Evolutionary conservation across 75 land plant genomes (phyloP).

Genomic region (Cryptomeria japonica): DNA sequence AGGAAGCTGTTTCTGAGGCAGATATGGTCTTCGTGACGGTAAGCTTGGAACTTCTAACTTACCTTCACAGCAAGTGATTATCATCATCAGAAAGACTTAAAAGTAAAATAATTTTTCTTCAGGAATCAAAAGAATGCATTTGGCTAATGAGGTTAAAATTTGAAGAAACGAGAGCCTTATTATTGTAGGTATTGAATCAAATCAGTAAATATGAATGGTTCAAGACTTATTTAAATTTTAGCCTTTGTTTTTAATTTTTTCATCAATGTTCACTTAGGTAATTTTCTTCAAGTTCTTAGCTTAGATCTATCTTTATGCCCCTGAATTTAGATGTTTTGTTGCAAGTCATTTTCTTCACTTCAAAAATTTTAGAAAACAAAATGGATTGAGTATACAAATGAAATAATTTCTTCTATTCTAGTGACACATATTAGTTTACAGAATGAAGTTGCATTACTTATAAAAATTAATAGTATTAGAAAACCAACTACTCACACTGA

Average conservation of each 20-base stretch:
- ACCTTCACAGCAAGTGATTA: background rate
- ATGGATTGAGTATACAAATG: background rate
- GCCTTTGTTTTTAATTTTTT: background rate
- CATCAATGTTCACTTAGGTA: background rate
- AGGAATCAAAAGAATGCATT: background rate
- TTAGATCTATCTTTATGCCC: background rate
- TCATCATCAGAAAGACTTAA: background rate
- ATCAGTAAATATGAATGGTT: background rate
- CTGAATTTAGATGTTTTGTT: background rate
- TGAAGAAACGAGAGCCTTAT: background rate
- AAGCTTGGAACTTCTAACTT: conserved; percentile 19
- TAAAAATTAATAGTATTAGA: background rate
- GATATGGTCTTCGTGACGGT: conserved; percentile 99
- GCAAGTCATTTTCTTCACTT: background rate
- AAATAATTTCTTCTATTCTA: background rate
- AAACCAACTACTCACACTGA: background rate
- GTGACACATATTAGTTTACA: background rate
- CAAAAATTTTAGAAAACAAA: background rate
- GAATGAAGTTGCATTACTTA: background rate
- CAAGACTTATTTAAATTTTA: background rate
- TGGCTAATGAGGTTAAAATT: background rate
- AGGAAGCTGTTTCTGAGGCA: conserved; percentile 81
- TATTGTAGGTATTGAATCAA: background rate
- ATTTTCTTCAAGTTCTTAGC: background rate
- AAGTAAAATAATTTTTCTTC: background rate